These are phyloP conservation scores for Penicillium sp. DNA, from an alignment of 2,329 filamentous ascomycete genomes.

Conservation along the genomic window DNA sequence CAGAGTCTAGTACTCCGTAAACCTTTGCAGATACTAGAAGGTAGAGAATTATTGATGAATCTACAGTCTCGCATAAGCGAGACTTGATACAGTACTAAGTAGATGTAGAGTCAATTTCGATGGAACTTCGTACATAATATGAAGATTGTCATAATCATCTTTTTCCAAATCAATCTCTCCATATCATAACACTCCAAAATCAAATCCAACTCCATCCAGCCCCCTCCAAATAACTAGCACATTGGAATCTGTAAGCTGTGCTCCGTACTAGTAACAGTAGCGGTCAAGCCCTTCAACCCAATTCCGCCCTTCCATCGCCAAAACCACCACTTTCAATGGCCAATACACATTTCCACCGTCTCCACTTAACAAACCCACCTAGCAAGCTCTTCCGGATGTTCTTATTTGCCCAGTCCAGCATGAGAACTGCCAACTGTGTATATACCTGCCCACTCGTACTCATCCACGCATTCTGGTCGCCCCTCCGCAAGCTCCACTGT, in stretches of 20 bases:
- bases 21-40: not conserved
- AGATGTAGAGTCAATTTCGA: not conserved
- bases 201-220: not conserved
- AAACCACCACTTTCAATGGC: not conserved
- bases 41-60: not conserved
- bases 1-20: no score
- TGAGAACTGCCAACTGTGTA: conserved; percentile 12
- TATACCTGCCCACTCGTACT: conserved; percentile 15
- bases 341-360: conserved; percentile 14
- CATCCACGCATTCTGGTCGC: conserved; percentile 14
- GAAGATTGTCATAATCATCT: not conserved
- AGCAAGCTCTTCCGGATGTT: not conserved
- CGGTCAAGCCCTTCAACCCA: conserved; percentile 31
- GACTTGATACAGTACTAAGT: not conserved
- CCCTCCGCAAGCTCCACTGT: conserved; percentile 15
- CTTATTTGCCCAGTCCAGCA: conserved; percentile 10
- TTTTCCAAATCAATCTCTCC: not conserved
- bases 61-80: not conserved
- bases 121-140: not conserved
- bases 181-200: not conserved
- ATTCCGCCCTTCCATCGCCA: conserved; percentile 4
- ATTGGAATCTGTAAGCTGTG: not conserved
- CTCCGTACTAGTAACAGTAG: conserved; percentile 18
- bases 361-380: conserved; percentile 16
- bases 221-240: not conserved